Evolutionary conservation across 2,329 filamentous ascomycete species (phyloP), one percentile per base, ranked within the genome.

Genomic region (Fusarium sulawesiense): DNA sequence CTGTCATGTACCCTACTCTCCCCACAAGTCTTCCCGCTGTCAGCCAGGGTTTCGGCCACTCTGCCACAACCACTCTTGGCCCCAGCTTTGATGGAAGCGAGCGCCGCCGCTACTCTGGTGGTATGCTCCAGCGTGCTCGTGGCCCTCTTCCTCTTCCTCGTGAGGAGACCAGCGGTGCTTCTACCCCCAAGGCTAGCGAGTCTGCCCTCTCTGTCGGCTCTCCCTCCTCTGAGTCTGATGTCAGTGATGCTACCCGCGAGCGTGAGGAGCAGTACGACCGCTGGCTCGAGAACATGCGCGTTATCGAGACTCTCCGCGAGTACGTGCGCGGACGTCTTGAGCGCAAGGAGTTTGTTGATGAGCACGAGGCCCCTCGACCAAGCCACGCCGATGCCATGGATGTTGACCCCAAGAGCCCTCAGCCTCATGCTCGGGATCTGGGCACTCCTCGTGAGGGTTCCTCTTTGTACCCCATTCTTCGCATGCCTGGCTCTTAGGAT

Each of bases 1-100:
- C 88, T 8, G 87, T 88, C 75, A 88, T 92, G 81, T 96, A 96
- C 79, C 93, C 93, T 20, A 92, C 85, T 69, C 87, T 96, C 32
- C 80, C 81, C 4, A 80, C 80, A 20, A 80, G 78, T 68, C 76
- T 81, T 13, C 92, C 86, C 46, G 87, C 92, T 47, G 90, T 92
- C 54, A 89, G 87, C 62, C 87, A 90, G 46, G 91, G 91, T 77
- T 93, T 91, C 75, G 86, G 89, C 30, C 90, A 91, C 69, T 87
- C 89, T 5, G 88, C 90, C 40, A 90, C 92, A 4, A 89, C 92
- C 16, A 91, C 91, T 23, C 86, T 95, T 18, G 92, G 91, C 3
- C 87, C 89, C 16, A 89, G 82, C 75, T 91, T 91, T 68, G 88
- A 90, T 61, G 83, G 81, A 66, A 88, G 88, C 70, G 87, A 88